Evolutionary conservation across 139 green algal species (phyloP), one percentile per base, ranked within the genome.

Genomic region (Limnomonas spitsbergensis): DNA sequence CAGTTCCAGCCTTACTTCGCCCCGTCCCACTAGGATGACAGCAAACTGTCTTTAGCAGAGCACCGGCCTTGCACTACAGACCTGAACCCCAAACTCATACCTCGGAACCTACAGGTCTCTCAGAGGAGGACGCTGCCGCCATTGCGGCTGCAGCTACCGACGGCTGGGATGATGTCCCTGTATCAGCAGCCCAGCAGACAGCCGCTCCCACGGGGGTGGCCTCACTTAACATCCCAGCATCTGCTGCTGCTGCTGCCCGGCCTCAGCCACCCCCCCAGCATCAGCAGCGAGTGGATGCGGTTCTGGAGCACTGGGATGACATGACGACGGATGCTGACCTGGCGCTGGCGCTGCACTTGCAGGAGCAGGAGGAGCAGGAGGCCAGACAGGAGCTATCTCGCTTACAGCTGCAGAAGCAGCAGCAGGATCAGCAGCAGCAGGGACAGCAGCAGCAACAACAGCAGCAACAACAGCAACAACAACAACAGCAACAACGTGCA

Each of bases 331-430:
- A 96, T 68, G 86, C 90, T 0, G 94, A 97, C 83, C 84, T 93
- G 78, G 93, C 91, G 34, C 73, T 96, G 61, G 94, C 94, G 3
- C 69, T 97, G 78, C 87, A 94, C 82, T 84, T 97, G 78, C 94
- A 97, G 75, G 66, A 94, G 76, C 83, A 95, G 73, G 87, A 89
- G 78, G 80, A 92, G 67, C 66, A 83, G 40, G 77, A 40, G 34
- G 75, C 54, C 40, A 4, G 75, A 29, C 75, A 75, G 72, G 3
- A 68, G 40, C 72, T 31, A 9, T 4, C 42, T 20, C 3, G 1
- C 9, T 2, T 73, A 53, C 75, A 56, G 53, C 53, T 53, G 54
- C 53, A 61, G 75, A 27, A 71, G 75, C 75, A 14, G 38, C 27
- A 38, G 73, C 53, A 53, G 35, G 27, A 34, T 47, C 35, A 74